phyloP scores from a whole-genome alignment of 1,139 yeast genomes.

The Casaregolazyma suthepensis region DNA sequence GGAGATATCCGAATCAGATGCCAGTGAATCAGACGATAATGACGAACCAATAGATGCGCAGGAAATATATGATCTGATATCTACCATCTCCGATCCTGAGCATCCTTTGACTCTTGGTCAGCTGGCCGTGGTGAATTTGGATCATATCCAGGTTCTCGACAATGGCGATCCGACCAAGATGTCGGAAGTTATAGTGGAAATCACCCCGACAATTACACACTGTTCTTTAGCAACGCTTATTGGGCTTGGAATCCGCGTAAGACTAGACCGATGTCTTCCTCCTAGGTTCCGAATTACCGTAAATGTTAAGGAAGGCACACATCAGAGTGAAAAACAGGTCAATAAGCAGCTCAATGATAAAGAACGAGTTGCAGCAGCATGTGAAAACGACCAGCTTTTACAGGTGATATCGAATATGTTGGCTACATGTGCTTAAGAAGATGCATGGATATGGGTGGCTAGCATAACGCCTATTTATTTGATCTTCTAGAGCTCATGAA shows the following conservation, averaged over 20 bases:
- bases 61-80: constrained; percentile 67
- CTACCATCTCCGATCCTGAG: constrained; percentile 93
- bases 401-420: constrained; percentile 90
- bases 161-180: constrained; percentile 47
- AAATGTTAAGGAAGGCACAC: constrained; percentile 82
- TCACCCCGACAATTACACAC: constrained; percentile 97
- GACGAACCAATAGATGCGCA: constrained; percentile 73
- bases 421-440: constrained; percentile 52
- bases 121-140: constrained; percentile 82
- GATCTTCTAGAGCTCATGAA: too few species aligned
- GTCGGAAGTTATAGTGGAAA: constrained; percentile 72
- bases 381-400: constrained; percentile 89
- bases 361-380: constrained; percentile 97
- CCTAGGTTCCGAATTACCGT: constrained; percentile 76
- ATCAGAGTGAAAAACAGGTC: constrained; percentile 92
- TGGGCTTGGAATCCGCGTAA: constrained; percentile 88
- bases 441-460: neutral
- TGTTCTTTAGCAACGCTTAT: constrained; percentile 94
- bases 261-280: constrained; percentile 85
- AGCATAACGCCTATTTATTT: too few species aligned
- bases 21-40: constrained; percentile 12
- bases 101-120: constrained; percentile 95
- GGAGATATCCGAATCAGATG: constrained; percentile 9
- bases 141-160: constrained; percentile 67
- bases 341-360: constrained; percentile 95